phyloP scores from a whole-genome alignment of 805 yeast species.

The Huiozyma sinensis region DNA sequence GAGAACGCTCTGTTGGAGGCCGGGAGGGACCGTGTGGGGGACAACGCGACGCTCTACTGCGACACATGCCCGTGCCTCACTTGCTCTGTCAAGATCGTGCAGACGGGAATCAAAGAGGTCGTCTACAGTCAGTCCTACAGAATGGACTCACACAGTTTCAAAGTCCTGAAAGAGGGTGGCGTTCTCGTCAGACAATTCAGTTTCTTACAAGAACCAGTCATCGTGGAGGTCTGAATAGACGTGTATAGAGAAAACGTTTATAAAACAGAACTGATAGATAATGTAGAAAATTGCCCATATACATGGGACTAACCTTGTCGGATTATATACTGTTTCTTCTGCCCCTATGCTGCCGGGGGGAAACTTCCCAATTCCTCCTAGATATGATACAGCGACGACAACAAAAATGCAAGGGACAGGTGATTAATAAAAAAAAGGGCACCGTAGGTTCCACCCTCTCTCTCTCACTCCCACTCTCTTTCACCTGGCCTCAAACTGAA shows the following conservation, averaged over 20 bases:
- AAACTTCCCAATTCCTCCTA: too few relatives aligned
- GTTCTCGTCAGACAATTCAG: slow-evolving; percentile 55
- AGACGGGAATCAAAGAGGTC: slow-evolving; percentile 81
- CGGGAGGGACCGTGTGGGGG: slow-evolving; percentile 75
- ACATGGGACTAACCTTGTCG: too few relatives aligned
- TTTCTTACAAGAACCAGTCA: slow-evolving; percentile 20
- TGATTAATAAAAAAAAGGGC: too few relatives aligned
- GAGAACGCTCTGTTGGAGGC: slow-evolving; percentile 93
- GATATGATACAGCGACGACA: too few relatives aligned
- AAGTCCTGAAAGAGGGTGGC: slow-evolving; percentile 65
- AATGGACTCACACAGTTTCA: slow-evolving; percentile 74
- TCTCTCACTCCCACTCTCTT: too few relatives aligned
- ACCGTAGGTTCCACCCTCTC: too few relatives aligned
- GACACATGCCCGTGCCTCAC: slow-evolving; percentile 97
- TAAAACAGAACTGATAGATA: too few relatives aligned
- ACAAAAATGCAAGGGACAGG: too few relatives aligned
- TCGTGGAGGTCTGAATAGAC: neutral
- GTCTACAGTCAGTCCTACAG: slow-evolving; percentile 87
- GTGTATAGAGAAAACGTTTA: too few relatives aligned
- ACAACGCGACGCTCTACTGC: slow-evolving; percentile 63
- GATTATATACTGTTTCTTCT: too few relatives aligned
- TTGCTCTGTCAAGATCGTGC: slow-evolving; percentile 90
- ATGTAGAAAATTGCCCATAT: too few relatives aligned
- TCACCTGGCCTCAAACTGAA: slow-evolving; percentile 71
- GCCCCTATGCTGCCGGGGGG: too few relatives aligned